Percentiles rank a stretch among this genome's conserved stretches.
Conservation (phyloP, 164 flowering plant species). For the Liquidambar formosana region DNA sequence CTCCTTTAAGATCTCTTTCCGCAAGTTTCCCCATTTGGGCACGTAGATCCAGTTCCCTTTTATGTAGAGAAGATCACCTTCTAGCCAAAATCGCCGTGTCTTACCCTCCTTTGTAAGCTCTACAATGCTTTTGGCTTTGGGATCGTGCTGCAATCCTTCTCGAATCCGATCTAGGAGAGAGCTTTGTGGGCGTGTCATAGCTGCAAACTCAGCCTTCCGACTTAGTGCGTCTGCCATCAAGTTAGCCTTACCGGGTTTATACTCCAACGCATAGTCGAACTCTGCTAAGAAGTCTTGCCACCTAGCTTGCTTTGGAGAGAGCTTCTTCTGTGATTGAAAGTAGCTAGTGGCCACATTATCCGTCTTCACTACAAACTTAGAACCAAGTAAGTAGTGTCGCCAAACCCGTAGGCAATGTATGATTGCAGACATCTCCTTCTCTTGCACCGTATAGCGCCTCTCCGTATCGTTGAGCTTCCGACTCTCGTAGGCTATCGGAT, state of each 20-base stretch:
- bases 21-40: not conserved
- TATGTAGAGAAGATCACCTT: not conserved
- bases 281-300: slow-evolving; percentile 17
- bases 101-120: not conserved
- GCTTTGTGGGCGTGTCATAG: not conserved
- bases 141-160: not conserved
- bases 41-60: not conserved
- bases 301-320: not conserved
- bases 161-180: not conserved
- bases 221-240: slow-evolving; percentile 2
- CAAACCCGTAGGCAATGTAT: slow-evolving; percentile 12
- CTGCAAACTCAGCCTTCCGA: not conserved
- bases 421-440: slow-evolving; percentile 9
- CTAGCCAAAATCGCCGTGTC: not conserved
- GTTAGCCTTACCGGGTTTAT: not conserved
- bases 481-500: slow-evolving; percentile 16
- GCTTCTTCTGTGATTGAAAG: slow-evolving; percentile 10
- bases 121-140: not conserved
- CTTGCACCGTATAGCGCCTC: slow-evolving; percentile 18
- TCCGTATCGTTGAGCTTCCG: slow-evolving; percentile 13
- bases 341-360: slow-evolving; percentile 8
- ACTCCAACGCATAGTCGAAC: slow-evolving; percentile 9
- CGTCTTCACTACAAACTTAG: not conserved
- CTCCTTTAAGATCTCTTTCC: not conserved
- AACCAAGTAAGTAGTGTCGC: slow-evolving; percentile 5